phyloP scores from a whole-genome alignment of 2,329 filamentous ascomycete genomes.

The Xylaria sp. region DNA sequence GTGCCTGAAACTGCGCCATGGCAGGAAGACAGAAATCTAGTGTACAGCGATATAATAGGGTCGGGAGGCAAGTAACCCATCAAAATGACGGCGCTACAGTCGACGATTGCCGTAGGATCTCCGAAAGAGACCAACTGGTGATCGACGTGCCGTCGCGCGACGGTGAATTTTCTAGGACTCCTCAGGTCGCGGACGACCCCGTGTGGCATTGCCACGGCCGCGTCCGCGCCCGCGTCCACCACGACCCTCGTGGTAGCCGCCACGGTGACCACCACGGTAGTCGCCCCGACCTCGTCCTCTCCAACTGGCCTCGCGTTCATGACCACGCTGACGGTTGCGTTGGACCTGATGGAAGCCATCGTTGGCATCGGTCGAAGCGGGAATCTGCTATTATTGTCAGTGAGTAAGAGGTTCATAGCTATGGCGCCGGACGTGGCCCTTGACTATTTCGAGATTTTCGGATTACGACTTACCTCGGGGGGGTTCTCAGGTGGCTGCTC shows the following conservation, averaged over 20 bases:
- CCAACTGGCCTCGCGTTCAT: conserved; percentile 39
- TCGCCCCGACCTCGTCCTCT: conserved; percentile 41
- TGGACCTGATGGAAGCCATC: conserved; percentile 44
- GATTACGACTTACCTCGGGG: conserved; percentile 47
- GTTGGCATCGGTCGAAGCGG: conserved; percentile 35
- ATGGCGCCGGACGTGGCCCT: not conserved
- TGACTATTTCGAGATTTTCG: not conserved
- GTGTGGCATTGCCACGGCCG: conserved; percentile 32
- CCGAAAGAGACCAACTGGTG: conserved; percentile 25
- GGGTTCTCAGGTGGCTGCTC: conserved; percentile 69
- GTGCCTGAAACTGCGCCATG: conserved; percentile 15
- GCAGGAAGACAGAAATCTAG: conserved; percentile 24
- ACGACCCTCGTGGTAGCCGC: conserved; percentile 37
- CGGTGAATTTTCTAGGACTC: conserved; percentile 40
- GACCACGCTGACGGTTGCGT: conserved; percentile 41
- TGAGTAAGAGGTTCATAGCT: conserved; percentile 6
- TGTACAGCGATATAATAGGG: conserved; percentile 28
- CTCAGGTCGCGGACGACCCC: conserved; percentile 38
- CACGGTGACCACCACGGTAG: conserved; percentile 39
- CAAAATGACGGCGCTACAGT: conserved; percentile 16
- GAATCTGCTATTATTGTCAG: conserved; percentile 30
- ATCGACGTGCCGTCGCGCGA: conserved; percentile 29
- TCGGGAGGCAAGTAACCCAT: conserved; percentile 10
- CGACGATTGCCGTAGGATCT: conserved; percentile 16
- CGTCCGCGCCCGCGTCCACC: conserved; percentile 41